phyloP scores from a whole-genome alignment of 2,329 filamentous ascomycete species.

The Nannizzia gypsea region DNA sequence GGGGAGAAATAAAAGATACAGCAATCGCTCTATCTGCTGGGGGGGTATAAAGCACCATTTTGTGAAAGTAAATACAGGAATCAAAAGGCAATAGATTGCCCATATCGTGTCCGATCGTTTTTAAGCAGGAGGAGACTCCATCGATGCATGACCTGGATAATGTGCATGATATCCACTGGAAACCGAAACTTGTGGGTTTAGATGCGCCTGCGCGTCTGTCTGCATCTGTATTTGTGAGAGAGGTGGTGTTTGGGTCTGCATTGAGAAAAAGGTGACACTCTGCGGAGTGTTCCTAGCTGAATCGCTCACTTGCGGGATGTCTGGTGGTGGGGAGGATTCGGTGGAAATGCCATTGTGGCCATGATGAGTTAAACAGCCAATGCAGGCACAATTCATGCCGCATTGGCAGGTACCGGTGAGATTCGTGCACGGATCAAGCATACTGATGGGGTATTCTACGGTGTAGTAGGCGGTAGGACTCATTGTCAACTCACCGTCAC shows the following conservation, averaged over 20 bases:
- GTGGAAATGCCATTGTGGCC: constrained; percentile 37
- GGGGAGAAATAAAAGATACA: neutral
- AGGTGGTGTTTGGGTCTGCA: neutral
- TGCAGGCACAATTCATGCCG: constrained; percentile 40
- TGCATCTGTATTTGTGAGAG: neutral
- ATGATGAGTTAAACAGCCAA: constrained; percentile 43
- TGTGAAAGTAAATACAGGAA: neutral
- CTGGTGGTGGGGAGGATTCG: constrained; percentile 16
- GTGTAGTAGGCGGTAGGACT: constrained; percentile 33
- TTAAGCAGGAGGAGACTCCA: constrained; percentile 1
- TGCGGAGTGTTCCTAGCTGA: neutral
- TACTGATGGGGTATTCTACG: constrained; percentile 30
- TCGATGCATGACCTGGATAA: neutral
- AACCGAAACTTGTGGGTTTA: neutral
- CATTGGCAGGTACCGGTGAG: constrained; percentile 42
- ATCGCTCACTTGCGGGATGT: neutral
- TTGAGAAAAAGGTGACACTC: neutral
- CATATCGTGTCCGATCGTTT: neutral
- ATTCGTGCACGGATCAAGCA: constrained; percentile 35
- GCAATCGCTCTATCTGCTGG: neutral
- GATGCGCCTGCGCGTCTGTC: neutral
- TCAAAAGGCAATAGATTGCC: neutral
- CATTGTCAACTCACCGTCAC: constrained; percentile 24
- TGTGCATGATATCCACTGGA: neutral
- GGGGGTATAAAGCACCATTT: constrained; percentile 7